Percentiles rank a stretch among this genome's conserved stretches.
These are phyloP conservation scores for Dipteronia sinensis DNA, from an alignment of 345 rosid genomes.

Conservation along the genomic window DNA sequence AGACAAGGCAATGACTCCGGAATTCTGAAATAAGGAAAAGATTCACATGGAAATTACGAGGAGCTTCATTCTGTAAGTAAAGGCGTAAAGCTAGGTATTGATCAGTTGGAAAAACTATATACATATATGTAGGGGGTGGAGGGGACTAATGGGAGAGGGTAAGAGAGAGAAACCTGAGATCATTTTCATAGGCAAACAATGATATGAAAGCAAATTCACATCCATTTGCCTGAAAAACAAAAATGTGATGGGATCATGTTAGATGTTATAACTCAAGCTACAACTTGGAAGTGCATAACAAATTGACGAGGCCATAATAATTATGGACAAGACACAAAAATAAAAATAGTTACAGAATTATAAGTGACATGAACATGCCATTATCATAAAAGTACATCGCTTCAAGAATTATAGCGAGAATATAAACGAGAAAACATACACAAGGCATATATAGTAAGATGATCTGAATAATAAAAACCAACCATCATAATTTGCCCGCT, in stretches of 20 bases:
- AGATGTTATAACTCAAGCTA: not conserved
- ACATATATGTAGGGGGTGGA: not conserved
- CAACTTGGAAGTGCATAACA: not conserved
- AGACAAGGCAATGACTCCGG: conserved; percentile 74
- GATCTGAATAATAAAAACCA: conserved; percentile 22
- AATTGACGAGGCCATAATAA: not conserved
- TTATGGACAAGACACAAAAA: not conserved
- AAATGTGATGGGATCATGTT: not conserved
- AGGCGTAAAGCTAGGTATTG: conserved; percentile 5
- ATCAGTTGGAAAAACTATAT: not conserved
- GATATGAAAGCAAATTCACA: conserved; percentile 76
- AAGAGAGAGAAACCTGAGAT: conserved; percentile 57
- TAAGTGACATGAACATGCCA: not conserved
- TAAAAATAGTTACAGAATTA: not conserved
- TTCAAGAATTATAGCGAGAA: not conserved
- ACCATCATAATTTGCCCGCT: conserved; percentile 69
- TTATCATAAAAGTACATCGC: not conserved
- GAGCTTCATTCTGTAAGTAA: not conserved
- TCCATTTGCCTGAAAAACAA: conserved; percentile 60
- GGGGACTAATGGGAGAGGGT: conserved; percentile 16
- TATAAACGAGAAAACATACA: not conserved
- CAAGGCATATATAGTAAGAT: not conserved
- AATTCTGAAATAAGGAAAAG: conserved; percentile 51
- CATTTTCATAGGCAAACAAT: conserved; percentile 49
- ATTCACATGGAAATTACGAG: not conserved